A percentile compares a stretch with the other conserved stretches of the same genome.
phyloP scores from a whole-genome alignment of 495 filamentous ascomycete genomes.

The Aspergillus egyptiacus region DNA sequence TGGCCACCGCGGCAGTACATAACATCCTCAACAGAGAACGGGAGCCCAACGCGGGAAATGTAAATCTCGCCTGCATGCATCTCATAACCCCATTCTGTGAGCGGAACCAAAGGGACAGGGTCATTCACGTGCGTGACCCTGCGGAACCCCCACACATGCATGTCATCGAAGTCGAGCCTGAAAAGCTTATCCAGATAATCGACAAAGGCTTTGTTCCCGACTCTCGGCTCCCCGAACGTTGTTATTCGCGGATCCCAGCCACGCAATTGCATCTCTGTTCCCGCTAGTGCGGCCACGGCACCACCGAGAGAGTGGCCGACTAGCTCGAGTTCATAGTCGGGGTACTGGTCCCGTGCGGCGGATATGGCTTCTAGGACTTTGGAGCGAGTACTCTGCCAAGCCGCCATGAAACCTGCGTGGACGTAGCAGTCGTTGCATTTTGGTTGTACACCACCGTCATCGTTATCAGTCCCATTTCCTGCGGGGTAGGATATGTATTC shows the following conservation, averaged over 20 bases:
- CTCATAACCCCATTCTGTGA: constrained; percentile 79
- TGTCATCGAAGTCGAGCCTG: constrained; percentile 30
- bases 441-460: not conserved
- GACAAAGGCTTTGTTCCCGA: constrained; percentile 71
- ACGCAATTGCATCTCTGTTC: constrained; percentile 61
- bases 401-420: constrained; percentile 80
- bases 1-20: constrained; percentile 60
- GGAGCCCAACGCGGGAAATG: constrained; percentile 63
- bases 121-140: constrained; percentile 82
- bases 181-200: constrained; percentile 65
- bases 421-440: constrained; percentile 79
- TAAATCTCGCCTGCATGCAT: constrained; percentile 83
- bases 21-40: constrained; percentile 63
- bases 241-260: constrained; percentile 73
- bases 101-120: constrained; percentile 81
- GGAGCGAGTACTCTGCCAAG: constrained; percentile 68
- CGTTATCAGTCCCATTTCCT: constrained; percentile 24
- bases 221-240: constrained; percentile 85
- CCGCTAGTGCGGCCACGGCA: constrained; percentile 83
- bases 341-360: constrained; percentile 50
- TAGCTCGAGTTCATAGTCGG: constrained; percentile 65
- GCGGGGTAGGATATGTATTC: constrained; percentile 76
- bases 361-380: constrained; percentile 56
- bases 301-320: constrained; percentile 91
- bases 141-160: constrained; percentile 50